Base-by-base conservation (phyloP, 257 asterid genomes). In the Echites panduratus region DNA sequence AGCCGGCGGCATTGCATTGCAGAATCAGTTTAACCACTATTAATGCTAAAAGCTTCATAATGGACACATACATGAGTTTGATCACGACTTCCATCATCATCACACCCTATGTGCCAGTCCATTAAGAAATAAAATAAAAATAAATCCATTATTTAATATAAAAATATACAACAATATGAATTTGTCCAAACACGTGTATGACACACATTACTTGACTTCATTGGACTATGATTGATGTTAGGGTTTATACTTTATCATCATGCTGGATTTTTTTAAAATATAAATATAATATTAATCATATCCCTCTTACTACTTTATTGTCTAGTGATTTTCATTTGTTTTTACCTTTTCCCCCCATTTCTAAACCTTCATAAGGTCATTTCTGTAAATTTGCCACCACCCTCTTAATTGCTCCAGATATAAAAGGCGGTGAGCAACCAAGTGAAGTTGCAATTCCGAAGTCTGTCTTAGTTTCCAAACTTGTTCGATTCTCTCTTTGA, bases 21-120 rank as follows among this genome's bases (percentile, higher is more conserved):
- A 74, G 72, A 76, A 79, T 80, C 66, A 77, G 73, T 83, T 75
- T 81, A 87, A 80, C 7, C 24, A 58, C 59, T 71, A 81, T 89
- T 79, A 86, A 79, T 85, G 81, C 78, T 80, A 59, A 82, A 80
- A 81, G 86, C 80, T 76, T 3, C 50, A 22, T 26, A 66, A 73
- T 76, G 68, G 77, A 77, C 49, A 45, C 49, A 45, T 7, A 2
- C 11, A n/a, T n/a, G n/a, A n/a, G n/a, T n/a, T n/a, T n/a, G 27
- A 72, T 27, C 67, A 53, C 4, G 56, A 50, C 56, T 50, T 50
- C 20, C 56, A 2, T 17, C 7, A 50, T 17, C 56, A 4, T n/a
- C n/a, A 40, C 43, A 5, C 22, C 56, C 4, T 14, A 2, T 49
- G 54, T 13, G 20, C 16, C 24, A 17, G 24, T 24, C 35, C 6